phyloP scores from a whole-genome alignment of 805 yeast genomes.

The Lachancea cidri region DNA sequence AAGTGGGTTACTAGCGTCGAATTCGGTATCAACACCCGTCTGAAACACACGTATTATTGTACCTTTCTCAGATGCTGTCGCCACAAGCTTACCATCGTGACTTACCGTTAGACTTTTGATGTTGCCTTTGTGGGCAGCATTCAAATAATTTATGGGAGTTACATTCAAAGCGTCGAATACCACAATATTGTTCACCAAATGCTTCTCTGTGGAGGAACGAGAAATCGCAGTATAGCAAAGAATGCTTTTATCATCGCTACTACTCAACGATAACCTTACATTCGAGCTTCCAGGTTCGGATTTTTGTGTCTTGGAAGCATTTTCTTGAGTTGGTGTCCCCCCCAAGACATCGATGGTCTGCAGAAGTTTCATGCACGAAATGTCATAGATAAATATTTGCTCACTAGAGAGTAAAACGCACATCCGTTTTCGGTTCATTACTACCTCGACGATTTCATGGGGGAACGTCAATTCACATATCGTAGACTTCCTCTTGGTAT shows the following conservation, averaged over 20 bases:
- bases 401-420: slow-evolving; percentile 66
- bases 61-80: slow-evolving; percentile 68
- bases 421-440: slow-evolving; percentile 75
- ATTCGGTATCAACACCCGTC: slow-evolving; percentile 45
- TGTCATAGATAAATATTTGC: slow-evolving; percentile 84
- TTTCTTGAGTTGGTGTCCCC: slow-evolving; percentile 11
- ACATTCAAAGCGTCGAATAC: slow-evolving; percentile 72
- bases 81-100: slow-evolving; percentile 52
- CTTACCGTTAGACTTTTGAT: slow-evolving; percentile 40
- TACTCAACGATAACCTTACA: slow-evolving; percentile 23
- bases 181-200: slow-evolving; percentile 47
- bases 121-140: slow-evolving; percentile 29
- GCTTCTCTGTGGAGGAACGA: slow-evolving; percentile 14
- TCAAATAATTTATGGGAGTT: slow-evolving; percentile 56
- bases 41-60: slow-evolving; percentile 61
- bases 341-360: slow-evolving; percentile 52
- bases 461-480: slow-evolving; percentile 91
- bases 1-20: slow-evolving; percentile 17
- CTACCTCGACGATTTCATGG: slow-evolving; percentile 62
- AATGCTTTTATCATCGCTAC: slow-evolving; percentile 30
- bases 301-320: background rate
- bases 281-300: background rate
- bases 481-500: slow-evolving; percentile 61
- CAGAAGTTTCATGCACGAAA: slow-evolving; percentile 79
- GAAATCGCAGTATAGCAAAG: slow-evolving; percentile 28